These are phyloP conservation scores for Synura sp. DNA, from an alignment of 352 stramenopile species.

Conservation along the genomic window DNA sequence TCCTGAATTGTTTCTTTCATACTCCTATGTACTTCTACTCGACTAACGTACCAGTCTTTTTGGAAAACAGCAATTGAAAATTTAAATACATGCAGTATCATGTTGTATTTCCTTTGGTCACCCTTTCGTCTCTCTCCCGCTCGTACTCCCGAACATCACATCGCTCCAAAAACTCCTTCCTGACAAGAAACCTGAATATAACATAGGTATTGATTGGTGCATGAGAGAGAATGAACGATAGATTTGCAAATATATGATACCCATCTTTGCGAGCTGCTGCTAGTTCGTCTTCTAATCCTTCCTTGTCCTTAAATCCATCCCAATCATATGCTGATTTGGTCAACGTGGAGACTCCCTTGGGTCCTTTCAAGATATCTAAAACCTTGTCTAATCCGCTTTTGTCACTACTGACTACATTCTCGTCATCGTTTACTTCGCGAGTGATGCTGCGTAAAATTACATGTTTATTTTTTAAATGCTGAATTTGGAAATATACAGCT, in stretches of 20 bases:
- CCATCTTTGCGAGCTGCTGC: constrained; percentile 48
- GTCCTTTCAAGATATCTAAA: background rate
- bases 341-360: constrained; percentile 37
- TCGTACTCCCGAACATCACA: constrained; percentile 49
- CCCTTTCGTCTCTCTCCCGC: constrained; percentile 44
- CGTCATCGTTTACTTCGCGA: too few species aligned
- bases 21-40: too few species aligned
- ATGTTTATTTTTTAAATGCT: too few species aligned
- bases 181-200: constrained; percentile 32
- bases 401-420: too few species aligned
- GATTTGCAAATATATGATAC: constrained; percentile 7
- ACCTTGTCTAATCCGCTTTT: background rate
- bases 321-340: constrained; percentile 50
- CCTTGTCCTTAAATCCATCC: constrained; percentile 50
- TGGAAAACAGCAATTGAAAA: too few species aligned
- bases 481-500: too few species aligned
- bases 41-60: too few species aligned
- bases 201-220: background rate
- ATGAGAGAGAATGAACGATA: too few species aligned
- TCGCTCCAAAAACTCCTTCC: constrained; percentile 49
- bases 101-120: background rate
- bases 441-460: too few species aligned
- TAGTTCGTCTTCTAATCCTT: constrained; percentile 44
- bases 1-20: too few species aligned
- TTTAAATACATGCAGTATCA: too few species aligned